These are phyloP conservation scores for Ophiostoma pallidulum DNA, from an alignment of 2,329 filamentous ascomycete species.

Conservation along the genomic window DNA sequence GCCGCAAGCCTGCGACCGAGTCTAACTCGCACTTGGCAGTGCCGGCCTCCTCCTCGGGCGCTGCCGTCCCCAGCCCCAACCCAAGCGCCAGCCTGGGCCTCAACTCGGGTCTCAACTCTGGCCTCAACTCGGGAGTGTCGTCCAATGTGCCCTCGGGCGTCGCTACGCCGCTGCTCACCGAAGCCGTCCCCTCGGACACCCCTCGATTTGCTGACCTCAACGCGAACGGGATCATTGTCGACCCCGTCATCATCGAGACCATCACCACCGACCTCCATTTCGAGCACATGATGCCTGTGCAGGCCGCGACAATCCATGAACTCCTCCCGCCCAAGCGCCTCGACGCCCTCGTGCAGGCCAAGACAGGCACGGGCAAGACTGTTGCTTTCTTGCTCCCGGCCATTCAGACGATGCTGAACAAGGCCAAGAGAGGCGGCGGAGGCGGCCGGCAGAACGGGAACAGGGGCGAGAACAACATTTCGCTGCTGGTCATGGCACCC, in stretches of 20 bases:
- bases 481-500: conserved; percentile 57
- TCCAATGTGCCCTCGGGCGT: conserved; percentile 4
- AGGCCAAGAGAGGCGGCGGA: conserved; percentile 19
- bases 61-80: too few species aligned
- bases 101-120: background rate
- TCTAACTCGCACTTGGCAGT: too few species aligned
- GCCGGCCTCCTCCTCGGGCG: too few species aligned
- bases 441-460: background rate
- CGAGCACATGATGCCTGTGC: conserved; percentile 45
- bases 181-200: conserved; percentile 32
- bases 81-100: background rate
- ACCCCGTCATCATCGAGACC: conserved; percentile 38
- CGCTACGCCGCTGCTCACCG: conserved; percentile 28
- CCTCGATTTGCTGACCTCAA: conserved; percentile 38
- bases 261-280: conserved; percentile 41
- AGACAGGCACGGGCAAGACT: conserved; percentile 82
- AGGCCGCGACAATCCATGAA: conserved; percentile 40
- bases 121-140: background rate
- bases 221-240: conserved; percentile 29
- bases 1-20: background rate
- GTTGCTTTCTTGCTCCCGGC: conserved; percentile 75
- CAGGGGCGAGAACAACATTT: conserved; percentile 31
- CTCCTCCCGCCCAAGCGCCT: conserved; percentile 35
- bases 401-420: conserved; percentile 62
- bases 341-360: conserved; percentile 66